Evolutionary conservation across 192 early-diverging fungal species (phyloP).

Genomic region (Backusella tuberculispora): DNA sequence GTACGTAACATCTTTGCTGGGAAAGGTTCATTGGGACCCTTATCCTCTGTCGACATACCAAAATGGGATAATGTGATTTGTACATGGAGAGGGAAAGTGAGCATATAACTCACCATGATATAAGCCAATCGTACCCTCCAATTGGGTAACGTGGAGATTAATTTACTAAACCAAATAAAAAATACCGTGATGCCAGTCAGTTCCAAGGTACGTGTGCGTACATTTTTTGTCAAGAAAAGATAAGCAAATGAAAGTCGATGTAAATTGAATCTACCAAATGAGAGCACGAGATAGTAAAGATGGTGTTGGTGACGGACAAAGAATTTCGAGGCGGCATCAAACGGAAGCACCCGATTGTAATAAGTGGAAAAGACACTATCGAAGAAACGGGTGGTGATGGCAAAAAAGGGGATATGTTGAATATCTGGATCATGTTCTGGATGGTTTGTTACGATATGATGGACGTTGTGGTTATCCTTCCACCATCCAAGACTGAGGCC

Average conservation of each 20-base stretch:
- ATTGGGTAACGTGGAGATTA: slow-evolving; percentile 73
- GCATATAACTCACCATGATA: slow-evolving; percentile 76
- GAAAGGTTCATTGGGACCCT: slow-evolving; percentile 77
- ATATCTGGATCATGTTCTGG: slow-evolving; percentile 96
- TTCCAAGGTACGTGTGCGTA: slow-evolving; percentile 79
- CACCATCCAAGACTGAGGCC: slow-evolving; percentile 96
- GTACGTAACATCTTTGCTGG: slow-evolving; percentile 87
- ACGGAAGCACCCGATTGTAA: slow-evolving; percentile 80
- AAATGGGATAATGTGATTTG: slow-evolving; percentile 98
- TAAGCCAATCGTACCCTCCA: slow-evolving; percentile 66
- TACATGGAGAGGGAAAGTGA: slow-evolving; percentile 87
- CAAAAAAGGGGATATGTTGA: slow-evolving; percentile 96
- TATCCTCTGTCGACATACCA: slow-evolving; percentile 86
- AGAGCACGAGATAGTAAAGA: slow-evolving; percentile 83
- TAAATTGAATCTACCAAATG: slow-evolving; percentile 93
- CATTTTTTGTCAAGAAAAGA: slow-evolving; percentile 64
- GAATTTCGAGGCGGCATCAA: slow-evolving; percentile 75
- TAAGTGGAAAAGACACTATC: slow-evolving; percentile 87
- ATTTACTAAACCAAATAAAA: slow-evolving; percentile 76
- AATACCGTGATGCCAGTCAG: slow-evolving; percentile 73
- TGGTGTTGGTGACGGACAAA: slow-evolving; percentile 86
- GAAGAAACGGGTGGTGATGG: slow-evolving; percentile 80
- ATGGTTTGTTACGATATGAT: slow-evolving; percentile 96
- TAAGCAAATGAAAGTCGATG: slow-evolving; percentile 76
- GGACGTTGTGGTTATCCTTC: slow-evolving; percentile 97